Conservation (phyloP, 192 early-diverging fungal species). For the Rhizoclosmatium globosum region DNA sequence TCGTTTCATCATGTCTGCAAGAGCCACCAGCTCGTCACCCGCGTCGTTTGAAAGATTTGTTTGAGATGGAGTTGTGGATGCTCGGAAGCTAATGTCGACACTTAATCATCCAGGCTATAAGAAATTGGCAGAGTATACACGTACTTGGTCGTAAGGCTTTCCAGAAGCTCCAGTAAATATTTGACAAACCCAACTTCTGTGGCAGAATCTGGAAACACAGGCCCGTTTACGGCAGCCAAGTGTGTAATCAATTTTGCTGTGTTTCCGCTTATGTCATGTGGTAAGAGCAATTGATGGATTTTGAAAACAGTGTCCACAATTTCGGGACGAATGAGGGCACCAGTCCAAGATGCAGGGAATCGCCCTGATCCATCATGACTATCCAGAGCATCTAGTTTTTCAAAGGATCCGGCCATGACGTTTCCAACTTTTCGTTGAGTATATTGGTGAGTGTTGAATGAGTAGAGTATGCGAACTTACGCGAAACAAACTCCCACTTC, state of each 20-base stretch:
- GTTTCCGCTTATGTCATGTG: constrained; percentile 9
- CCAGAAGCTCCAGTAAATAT: constrained; percentile 18
- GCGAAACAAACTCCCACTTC: constrained; percentile 37
- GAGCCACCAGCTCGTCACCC: constrained; percentile 21
- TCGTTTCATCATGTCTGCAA: constrained; percentile 26
- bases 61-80: constrained; percentile 5
- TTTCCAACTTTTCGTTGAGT: constrained; percentile 1
- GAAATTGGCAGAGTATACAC: not conserved
- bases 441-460: not conserved
- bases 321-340: constrained; percentile 18
- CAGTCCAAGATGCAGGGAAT: constrained; percentile 37
- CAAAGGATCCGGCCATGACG: constrained; percentile 37
- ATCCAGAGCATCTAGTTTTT: constrained; percentile 15
- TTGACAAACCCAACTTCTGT: constrained; percentile 7
- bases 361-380: constrained; percentile 2
- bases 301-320: constrained; percentile 33
- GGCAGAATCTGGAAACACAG: constrained; percentile 20
- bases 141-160: constrained; percentile 16
- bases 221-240: constrained; percentile 37
- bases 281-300: constrained; percentile 25
- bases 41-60: constrained; percentile 17
- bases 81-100: constrained; percentile 4
- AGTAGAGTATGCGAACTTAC: not conserved
- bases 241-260: constrained; percentile 33
- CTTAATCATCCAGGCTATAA: not conserved